These are phyloP conservation scores for Phylloporus rhodoxanthus DNA, from an alignment of 768 basidiomycete genomes.

Conservation along the genomic window DNA sequence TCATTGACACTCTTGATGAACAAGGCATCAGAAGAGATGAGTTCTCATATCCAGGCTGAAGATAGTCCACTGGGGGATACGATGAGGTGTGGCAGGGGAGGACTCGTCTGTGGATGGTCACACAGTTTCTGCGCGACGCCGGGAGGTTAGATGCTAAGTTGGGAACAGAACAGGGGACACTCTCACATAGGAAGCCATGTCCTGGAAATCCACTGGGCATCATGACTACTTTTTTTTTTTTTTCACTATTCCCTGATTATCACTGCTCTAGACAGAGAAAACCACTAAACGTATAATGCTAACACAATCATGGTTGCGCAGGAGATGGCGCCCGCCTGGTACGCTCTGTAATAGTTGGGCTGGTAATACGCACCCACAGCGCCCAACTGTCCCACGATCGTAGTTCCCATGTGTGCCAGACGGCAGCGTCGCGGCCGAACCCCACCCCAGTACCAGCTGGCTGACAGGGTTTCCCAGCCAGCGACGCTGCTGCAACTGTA, in stretches of 20 bases:
- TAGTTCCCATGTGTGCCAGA: slow-evolving; percentile 36
- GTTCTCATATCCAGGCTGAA: slow-evolving; percentile 61
- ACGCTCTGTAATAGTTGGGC: slow-evolving; percentile 30
- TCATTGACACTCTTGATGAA: slow-evolving; percentile 77
- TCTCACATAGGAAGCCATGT: too few relatives aligned
- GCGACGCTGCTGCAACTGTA: slow-evolving; percentile 36
- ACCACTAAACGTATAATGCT: not conserved
- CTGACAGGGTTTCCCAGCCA: slow-evolving; percentile 28
- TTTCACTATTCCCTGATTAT: too few relatives aligned
- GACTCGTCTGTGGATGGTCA: too few relatives aligned
- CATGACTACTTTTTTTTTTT: too few relatives aligned
- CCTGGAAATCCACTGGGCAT: too few relatives aligned
- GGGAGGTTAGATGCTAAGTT: too few relatives aligned
- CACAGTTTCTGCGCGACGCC: too few relatives aligned
- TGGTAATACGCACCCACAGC: slow-evolving; percentile 23
- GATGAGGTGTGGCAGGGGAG: too few relatives aligned
- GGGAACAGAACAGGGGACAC: too few relatives aligned
- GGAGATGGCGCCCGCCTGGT: slow-evolving; percentile 29
- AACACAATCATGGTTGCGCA: slow-evolving; percentile 28
- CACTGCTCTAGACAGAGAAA: slow-evolving; percentile 15
- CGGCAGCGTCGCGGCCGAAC: slow-evolving; percentile 36
- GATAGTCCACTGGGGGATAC: slow-evolving; percentile 70
- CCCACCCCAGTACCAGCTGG: slow-evolving; percentile 18
- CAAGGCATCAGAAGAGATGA: slow-evolving; percentile 72
- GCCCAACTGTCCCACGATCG: slow-evolving; percentile 19